Evolutionary conservation across 257 asterid species (phyloP).

Genomic region (Misopates orontium): DNA sequence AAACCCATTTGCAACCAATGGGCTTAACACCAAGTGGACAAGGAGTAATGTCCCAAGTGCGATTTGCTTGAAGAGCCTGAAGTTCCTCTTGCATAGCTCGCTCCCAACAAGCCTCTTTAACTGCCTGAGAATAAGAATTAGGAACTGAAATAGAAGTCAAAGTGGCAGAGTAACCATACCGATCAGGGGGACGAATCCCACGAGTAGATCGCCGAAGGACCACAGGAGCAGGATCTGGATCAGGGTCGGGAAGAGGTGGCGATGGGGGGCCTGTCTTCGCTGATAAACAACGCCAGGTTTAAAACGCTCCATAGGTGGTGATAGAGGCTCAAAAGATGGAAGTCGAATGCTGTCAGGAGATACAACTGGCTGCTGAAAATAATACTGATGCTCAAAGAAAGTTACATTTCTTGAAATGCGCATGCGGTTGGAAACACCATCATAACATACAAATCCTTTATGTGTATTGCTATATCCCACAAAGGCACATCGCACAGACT

Average conservation of each 20-base stretch:
- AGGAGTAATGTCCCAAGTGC: constrained; percentile 7
- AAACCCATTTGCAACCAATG: constrained; percentile 18
- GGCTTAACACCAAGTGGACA: constrained; percentile 7
- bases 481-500: not conserved
- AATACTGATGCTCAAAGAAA: constrained; percentile 5
- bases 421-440: not conserved
- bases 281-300: not conserved
- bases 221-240: not conserved
- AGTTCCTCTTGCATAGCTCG: constrained; percentile 16
- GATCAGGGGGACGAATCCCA: no score
- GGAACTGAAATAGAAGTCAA: not conserved
- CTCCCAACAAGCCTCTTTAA: constrained; percentile 11
- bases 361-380: not conserved
- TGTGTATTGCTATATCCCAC: not conserved
- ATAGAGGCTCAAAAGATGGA: not conserved
- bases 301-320: not conserved
- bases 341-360: not conserved
- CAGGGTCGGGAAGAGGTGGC: not conserved
- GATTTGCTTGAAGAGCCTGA: not conserved
- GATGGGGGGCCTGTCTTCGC: not conserved
- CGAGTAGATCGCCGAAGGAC: no score
- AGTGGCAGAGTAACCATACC: not conserved
- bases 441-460: not conserved
- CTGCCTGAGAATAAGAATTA: constrained; percentile 4
- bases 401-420: constrained; percentile 3